Conservation (phyloP, 192 early-diverging fungal species). For the Entomortierella parvispora region DNA sequence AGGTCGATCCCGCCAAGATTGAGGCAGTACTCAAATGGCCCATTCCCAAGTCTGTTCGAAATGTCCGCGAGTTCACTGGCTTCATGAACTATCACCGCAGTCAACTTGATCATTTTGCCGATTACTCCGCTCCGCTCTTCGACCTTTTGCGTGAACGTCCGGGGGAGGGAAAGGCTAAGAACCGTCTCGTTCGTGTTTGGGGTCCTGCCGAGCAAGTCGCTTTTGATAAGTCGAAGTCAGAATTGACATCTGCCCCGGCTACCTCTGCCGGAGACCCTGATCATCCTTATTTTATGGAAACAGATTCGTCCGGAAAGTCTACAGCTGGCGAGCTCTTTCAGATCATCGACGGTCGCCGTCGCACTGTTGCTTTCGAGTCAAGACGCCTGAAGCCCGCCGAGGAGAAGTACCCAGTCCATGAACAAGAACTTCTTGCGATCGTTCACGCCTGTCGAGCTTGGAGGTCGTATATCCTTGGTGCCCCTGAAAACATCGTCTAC, state of each 20-base stretch:
- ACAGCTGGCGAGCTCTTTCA: constrained; percentile 53
- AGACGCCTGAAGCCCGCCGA: constrained; percentile 15
- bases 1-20: constrained; percentile 21
- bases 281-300: constrained; percentile 27
- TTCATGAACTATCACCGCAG: constrained; percentile 48
- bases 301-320: constrained; percentile 47
- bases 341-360: constrained; percentile 10
- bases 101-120: constrained; percentile 47
- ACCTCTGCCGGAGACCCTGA: constrained; percentile 1
- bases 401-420: constrained; percentile 23
- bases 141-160: constrained; percentile 26
- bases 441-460: constrained; percentile 39
- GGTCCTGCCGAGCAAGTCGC: too few species aligned
- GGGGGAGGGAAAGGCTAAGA: too few species aligned
- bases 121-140: constrained; percentile 34
- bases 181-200: too few species aligned
- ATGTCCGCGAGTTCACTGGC: constrained; percentile 47
- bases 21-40: too few species aligned
- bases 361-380: constrained; percentile 29
- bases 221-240: too few species aligned
- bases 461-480: constrained; percentile 24
- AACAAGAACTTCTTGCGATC: constrained; percentile 53
- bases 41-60: constrained; percentile 17
- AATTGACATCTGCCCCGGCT: too few species aligned
- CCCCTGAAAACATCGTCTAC: not conserved